Conservation (phyloP, 768 basidiomycete genomes). For the Lactarius hatsudake region DNA sequence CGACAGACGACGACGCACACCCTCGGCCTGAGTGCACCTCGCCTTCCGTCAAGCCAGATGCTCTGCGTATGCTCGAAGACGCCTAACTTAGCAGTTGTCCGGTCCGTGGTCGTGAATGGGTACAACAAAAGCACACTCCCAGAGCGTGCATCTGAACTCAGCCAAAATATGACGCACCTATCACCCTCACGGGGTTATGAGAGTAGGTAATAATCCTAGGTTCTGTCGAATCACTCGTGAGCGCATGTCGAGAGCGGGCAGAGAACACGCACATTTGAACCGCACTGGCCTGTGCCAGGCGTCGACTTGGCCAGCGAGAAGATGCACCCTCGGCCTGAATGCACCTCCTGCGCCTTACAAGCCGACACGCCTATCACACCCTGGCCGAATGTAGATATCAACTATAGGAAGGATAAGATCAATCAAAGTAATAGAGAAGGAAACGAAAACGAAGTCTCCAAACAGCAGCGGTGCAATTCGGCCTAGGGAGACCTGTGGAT, state of each 20-base stretch:
- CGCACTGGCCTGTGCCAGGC: not conserved
- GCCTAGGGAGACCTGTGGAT: not conserved
- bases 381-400: not conserved
- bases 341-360: not conserved
- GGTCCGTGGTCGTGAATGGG: not conserved
- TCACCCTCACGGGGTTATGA: not conserved
- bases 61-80: not conserved
- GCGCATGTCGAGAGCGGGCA: no score
- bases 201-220: not conserved
- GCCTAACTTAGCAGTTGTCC: not conserved
- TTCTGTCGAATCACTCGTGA: not conserved
- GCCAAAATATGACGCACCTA: not conserved
- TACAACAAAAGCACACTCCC: not conserved
- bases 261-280: not conserved
- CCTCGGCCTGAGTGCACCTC: constrained; percentile 9
- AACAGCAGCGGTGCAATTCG: not conserved
- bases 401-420: not conserved
- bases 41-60: not conserved
- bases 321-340: constrained; percentile 13
- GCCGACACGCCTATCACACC: not conserved
- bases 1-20: constrained; percentile 1
- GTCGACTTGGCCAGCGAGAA: not conserved
- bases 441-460: not conserved
- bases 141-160: not conserved
- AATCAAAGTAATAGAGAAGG: not conserved